Base-by-base conservation (phyloP, 768 basidiomycete genomes). In the Scleroderma bovista region DNA sequence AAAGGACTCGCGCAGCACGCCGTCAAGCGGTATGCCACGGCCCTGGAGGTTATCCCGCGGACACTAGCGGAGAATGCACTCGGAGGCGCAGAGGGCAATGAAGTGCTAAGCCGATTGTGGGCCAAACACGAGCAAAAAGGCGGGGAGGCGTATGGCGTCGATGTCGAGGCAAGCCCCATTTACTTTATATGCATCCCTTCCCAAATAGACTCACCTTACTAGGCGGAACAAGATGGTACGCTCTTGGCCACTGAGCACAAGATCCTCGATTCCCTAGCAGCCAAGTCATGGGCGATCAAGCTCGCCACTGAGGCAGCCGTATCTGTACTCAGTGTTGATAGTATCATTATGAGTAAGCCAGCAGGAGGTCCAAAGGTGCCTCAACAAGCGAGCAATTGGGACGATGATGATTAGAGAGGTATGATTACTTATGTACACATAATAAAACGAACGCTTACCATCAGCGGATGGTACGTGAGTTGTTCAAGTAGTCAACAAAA, bases 321-420 rank as follows among this genome's bases (percentile, higher is more conserved):
- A 36, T 85, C 90, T 0, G 89, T 96, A 26, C 80, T 99, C 48
- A 88, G 86, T 54, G 96, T 99, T 7, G 96, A 99, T 70, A 92
- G 89, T 62, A 97, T 98, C 65, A 96, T 97, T 72, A 93, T 94
- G 82, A 90, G 88, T 72, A 92, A 91, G 63, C 87, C 88, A n/a
- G 88, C 89, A 0, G 88, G 89, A 26, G 88, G 89, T 44, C 89
- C 88, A 43, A 92, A 90, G 65, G 74, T 92, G 44, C 89, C 89
- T 47, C 88, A 93, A 61, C 90, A 92, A 65, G 76, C 85, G 34
- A 83, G 88, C 6, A 88, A 89, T 64, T 92, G 89, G 89, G 90
- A 92, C 56, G 85, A 84, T 22, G 88, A 65, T 29, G 63, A 91
- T 65, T 72, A 68, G 26, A 29, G 9, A 29, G 26, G 26, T 9